Conservation (phyloP, 495 filamentous ascomycete genomes). For the Talaromyces wortmannii region DNA sequence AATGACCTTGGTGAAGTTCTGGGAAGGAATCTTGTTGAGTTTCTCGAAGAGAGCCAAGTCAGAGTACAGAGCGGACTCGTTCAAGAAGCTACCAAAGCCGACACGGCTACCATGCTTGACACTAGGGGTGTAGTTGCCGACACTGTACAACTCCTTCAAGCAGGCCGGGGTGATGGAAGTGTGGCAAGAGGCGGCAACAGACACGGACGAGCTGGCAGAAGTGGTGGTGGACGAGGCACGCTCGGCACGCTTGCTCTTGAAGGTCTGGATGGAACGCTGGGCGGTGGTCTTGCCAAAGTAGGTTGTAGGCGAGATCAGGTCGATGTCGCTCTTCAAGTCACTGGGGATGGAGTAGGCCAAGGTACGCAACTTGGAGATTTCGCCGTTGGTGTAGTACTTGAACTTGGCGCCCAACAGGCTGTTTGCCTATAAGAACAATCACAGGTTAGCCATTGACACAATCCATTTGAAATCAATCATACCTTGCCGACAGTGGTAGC, state of each 20-base stretch:
- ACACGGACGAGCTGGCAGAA: background rate
- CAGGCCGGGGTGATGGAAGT: constrained; percentile 50
- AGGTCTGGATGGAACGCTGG: constrained; percentile 5
- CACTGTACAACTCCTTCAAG: constrained; percentile 53
- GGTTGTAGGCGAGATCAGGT: constrained; percentile 54
- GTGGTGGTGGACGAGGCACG: constrained; percentile 6
- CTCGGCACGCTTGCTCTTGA: constrained; percentile 9
- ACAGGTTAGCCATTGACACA: background rate
- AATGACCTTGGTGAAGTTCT: constrained; percentile 50
- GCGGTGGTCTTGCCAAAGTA: constrained; percentile 43
- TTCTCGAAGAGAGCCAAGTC: constrained; percentile 26
- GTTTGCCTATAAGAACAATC: constrained; percentile 21
- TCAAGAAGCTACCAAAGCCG: constrained; percentile 52
- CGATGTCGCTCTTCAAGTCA: constrained; percentile 40
- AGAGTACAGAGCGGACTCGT: constrained; percentile 33
- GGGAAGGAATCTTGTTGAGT: constrained; percentile 23
- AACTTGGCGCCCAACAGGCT: constrained; percentile 41
- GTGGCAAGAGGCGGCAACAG: constrained; percentile 36
- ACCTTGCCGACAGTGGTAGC: constrained; percentile 33
- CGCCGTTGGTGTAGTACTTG: constrained; percentile 26
- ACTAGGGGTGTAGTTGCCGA: constrained; percentile 40
- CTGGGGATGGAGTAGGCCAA: constrained; percentile 60
- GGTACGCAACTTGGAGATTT: constrained; percentile 40
- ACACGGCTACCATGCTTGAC: constrained; percentile 39
- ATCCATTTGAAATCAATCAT: background rate